Evolutionary conservation across 2,329 filamentous ascomycete genomes (phyloP), one percentile per base, ranked within the genome.

Genomic region (Aspergillus tanneri): DNA sequence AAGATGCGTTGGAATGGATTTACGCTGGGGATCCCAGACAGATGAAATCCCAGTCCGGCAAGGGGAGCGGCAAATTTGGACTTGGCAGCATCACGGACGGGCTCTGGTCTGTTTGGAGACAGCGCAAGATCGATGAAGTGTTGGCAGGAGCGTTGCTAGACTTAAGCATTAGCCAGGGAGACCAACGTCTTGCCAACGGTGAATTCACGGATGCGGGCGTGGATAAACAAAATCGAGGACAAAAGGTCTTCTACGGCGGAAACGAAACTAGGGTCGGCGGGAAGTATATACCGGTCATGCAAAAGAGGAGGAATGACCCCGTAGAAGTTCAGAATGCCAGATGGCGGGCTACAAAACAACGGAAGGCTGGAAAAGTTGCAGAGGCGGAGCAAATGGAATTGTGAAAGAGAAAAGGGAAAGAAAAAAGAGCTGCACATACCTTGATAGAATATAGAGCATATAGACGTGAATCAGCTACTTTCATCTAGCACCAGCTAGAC

Each of bases 71-170:
- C 55, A 85, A 86, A 66, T 85, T 83, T 61, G 86, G 86, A 1
- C 67, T 78, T 43, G 75, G 79, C 54, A 83, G 86, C 22, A 74
- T 92, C 27, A 78, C 90, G 55, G 86, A 90, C 56, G 80, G 85
- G 49, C 67, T 95, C 39, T 99, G 93, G 93, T 77, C 80, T 52
- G 73, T 84, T 18, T 99, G 93, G 92, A 82, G 88, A 50, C 82
- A 84, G 63, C 78, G 81, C 45, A 96, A 96, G 76, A 88, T 97
- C 57, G 90, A 97, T 62, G 93, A 97, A 76, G 75, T 95, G 43
- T 76, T 99, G 47, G 84, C 89, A 0, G 84, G 81, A 50, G 81
- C 83, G 57, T 72, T 99, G 42, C 74, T 97, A 50, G 82, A 88
- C 60, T 70, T 85, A 40, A 74, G 79, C 14, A 74, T 80, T 53